Conservation (phyloP, 2,329 filamentous ascomycete genomes). For the Neurospora crassa region DNA sequence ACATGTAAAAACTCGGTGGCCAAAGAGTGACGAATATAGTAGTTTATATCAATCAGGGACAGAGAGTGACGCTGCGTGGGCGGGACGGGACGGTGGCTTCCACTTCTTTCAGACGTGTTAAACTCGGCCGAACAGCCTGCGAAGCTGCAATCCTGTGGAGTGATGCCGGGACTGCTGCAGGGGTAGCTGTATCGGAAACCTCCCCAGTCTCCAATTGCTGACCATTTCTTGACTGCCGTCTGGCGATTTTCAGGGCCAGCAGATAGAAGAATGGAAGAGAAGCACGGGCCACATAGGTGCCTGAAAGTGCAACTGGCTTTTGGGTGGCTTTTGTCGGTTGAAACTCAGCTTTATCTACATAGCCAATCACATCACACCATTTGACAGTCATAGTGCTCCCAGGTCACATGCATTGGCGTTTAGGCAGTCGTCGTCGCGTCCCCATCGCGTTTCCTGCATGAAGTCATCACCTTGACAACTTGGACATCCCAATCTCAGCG, state of each 20-base stretch:
- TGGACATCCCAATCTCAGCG: not conserved
- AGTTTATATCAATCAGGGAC: not conserved
- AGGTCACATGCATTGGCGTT: conserved; percentile 18
- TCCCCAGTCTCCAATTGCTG: not conserved
- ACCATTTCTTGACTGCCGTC: not conserved
- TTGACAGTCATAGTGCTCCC: not conserved
- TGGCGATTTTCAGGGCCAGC: not conserved
- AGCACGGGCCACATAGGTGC: not conserved
- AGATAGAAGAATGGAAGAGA: not conserved
- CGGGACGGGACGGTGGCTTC: not conserved
- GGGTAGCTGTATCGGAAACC: not conserved
- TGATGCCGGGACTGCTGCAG: not conserved
- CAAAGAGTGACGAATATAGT: not conserved
- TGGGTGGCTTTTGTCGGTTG: not conserved
- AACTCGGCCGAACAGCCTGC: not conserved
- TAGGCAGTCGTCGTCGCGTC: conserved; percentile 14
- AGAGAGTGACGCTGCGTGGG: not conserved
- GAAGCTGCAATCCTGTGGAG: not conserved
- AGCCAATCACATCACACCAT: not conserved
- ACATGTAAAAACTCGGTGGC: not conserved
- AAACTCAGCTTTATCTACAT: not conserved
- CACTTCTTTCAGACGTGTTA: not conserved
- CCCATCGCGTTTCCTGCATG: not conserved
- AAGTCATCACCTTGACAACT: not conserved
- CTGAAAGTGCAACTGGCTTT: not conserved